A percentile compares a stretch with the other conserved stretches of the same genome.
phyloP scores from a whole-genome alignment of 225 moss, liverwort and hornwort genomes.

The Pseudoscleropodium purum region DNA sequence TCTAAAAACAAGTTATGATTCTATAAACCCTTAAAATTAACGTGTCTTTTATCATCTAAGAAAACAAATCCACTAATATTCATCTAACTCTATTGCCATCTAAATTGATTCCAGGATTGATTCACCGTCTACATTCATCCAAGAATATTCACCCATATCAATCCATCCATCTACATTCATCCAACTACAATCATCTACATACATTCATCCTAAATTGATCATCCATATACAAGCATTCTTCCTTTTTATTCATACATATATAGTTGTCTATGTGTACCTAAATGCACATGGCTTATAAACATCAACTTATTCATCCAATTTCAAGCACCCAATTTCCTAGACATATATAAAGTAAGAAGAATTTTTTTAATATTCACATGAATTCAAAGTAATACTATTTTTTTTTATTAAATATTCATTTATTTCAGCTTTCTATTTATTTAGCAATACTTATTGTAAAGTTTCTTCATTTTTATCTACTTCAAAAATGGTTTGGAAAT shows the following conservation, averaged over 20 bases:
- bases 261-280: not conserved
- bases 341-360: not conserved
- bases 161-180: not conserved
- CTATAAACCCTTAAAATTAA: too few relatives aligned
- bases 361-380: not conserved
- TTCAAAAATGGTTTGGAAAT: not conserved
- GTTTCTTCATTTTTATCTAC: not conserved
- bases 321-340: not conserved
- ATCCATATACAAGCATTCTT: not conserved
- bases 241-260: not conserved
- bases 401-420: not conserved
- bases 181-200: too few relatives aligned
- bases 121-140: not conserved
- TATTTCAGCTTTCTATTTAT: not conserved
- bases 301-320: not conserved
- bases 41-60: fast-evolving
- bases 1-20: fast-evolving
- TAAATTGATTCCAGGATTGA: not conserved
- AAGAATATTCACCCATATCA: not conserved
- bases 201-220: not conserved
- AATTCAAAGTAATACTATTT: not conserved
- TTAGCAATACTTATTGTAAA: too few relatives aligned
- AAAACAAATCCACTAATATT: not conserved
- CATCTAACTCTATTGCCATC: not conserved
- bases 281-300: not conserved